Base-by-base conservation (phyloP, 108 stramenopile species). In the Skeletonema grethae region DNA sequence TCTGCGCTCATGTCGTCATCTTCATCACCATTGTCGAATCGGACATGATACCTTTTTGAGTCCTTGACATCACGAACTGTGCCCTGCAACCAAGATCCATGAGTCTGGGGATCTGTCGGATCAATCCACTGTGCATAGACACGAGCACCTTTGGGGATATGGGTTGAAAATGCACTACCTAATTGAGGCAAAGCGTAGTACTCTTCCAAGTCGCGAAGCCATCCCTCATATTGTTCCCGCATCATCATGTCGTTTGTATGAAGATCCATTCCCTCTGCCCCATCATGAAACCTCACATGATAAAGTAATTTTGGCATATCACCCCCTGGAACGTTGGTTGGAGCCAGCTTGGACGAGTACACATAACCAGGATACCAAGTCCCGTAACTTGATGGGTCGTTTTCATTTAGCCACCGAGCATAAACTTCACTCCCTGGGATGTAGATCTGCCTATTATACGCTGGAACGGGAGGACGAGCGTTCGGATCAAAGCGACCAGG, bases 281-380 rank as follows among this genome's bases (percentile, higher is more conserved):
- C 80, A 75, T 82, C 80, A 24, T 75, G 73, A 61, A 82, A 82
- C 59, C 56, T 67, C 30, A 82, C 69, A 16, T 75, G 65, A 35
- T 82, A 75, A 29, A 75, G 64, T 18, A 82, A 34, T 34, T 25
- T 70, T 4, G 80, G 80, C 60, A 61, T 36, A 16, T 61, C 60
- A 5, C 7, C 20, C 15, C 50, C 50, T 53, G 50, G 20, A 62
- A 65, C 50, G 15, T 62, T 61, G 7, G 57, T 74, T n/a, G 70
- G 77, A 36, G 68, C 69, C 25, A 73, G 31, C 18, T 39, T 75
- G 15, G 80, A 75, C 10, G 73, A 68, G 28, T 65, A 39, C 10
- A 82, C 56, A 16, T 55, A 67, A 18, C 80, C 80, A 28, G 80
- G 70, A 70, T 82, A 82, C 80, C 80, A 82, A 25, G 80, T 62